Conservation (phyloP, 208 protist species). For the Trypanosoma avium region DNA sequence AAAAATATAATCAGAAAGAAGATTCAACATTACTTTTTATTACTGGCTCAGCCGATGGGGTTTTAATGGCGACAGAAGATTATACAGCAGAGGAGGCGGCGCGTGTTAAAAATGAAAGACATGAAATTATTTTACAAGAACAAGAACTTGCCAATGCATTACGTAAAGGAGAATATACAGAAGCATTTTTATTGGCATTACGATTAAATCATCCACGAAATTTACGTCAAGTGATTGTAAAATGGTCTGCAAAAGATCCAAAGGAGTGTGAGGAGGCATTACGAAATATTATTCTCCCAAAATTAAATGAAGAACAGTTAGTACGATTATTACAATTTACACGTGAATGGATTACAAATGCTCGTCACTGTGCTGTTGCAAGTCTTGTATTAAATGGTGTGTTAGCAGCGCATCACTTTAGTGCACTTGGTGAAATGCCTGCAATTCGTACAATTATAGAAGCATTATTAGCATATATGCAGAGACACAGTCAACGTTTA, state of each 20-base stretch:
- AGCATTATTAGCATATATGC: conserved; percentile 84
- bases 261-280: conserved; percentile 64
- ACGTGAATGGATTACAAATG: conserved; percentile 91
- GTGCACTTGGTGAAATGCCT: conserved; percentile 55
- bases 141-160: conserved; percentile 86
- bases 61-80: conserved; percentile 85
- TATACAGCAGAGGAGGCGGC: conserved; percentile 88
- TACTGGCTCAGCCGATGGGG: conserved; percentile 84
- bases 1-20: no score
- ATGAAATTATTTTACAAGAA: conserved; percentile 73
- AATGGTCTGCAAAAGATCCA: conserved; percentile 64
- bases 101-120: conserved; percentile 58
- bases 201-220: conserved; percentile 87
- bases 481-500: conserved; percentile 83
- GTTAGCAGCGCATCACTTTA: conserved; percentile 62
- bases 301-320: conserved; percentile 60
- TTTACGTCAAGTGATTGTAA: conserved; percentile 77
- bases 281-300: conserved; percentile 51
- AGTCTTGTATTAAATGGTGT: conserved; percentile 71
- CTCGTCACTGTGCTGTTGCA: conserved; percentile 74
- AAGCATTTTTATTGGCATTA: conserved; percentile 82
- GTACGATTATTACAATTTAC: conserved; percentile 85
- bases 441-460: conserved; percentile 64
- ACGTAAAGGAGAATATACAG: conserved; percentile 68
- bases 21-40: conserved; percentile 53